phyloP scores from a whole-genome alignment of 2,329 filamentous ascomycete genomes.

The Colletotrichum truncatum region DNA sequence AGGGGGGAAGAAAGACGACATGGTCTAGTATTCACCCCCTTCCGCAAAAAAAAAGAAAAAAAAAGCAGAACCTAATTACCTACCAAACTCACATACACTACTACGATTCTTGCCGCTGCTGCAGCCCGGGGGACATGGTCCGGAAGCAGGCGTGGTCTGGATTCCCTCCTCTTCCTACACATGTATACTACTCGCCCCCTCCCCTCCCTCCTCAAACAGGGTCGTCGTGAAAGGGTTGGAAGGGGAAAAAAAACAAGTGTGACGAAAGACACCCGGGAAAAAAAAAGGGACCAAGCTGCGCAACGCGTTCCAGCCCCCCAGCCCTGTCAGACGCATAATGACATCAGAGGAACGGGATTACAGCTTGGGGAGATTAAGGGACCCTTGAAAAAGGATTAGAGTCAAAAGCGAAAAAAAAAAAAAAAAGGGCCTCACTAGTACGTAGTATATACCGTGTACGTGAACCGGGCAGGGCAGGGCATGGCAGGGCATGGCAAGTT shows the following conservation, averaged over 20 bases:
- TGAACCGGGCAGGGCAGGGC: neutral
- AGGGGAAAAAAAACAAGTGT: no score
- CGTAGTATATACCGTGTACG: neutral
- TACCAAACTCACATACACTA: no score
- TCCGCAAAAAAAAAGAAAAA: neutral
- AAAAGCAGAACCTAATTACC: neutral
- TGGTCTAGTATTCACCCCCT: no score
- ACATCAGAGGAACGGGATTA: constrained; percentile 26
- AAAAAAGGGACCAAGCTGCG: constrained; percentile 23
- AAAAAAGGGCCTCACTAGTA: neutral
- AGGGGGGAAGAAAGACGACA: no score
- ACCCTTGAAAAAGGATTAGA: neutral
- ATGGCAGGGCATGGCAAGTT: no score
- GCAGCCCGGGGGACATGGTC: constrained; percentile 6
- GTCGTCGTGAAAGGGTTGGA: neutral
- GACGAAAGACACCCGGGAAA: neutral
- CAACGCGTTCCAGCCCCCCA: neutral
- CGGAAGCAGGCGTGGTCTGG: neutral
- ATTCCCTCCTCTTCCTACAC: neutral
- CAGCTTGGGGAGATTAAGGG: neutral
- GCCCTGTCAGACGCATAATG: constrained; percentile 23
- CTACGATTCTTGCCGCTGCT: no score
- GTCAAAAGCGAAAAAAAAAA: neutral
- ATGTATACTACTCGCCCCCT: no score
- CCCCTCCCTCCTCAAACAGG: no score